Conservation (phyloP, 1,284 basidiomycete genomes). For the Trametes hirsuta region DNA sequence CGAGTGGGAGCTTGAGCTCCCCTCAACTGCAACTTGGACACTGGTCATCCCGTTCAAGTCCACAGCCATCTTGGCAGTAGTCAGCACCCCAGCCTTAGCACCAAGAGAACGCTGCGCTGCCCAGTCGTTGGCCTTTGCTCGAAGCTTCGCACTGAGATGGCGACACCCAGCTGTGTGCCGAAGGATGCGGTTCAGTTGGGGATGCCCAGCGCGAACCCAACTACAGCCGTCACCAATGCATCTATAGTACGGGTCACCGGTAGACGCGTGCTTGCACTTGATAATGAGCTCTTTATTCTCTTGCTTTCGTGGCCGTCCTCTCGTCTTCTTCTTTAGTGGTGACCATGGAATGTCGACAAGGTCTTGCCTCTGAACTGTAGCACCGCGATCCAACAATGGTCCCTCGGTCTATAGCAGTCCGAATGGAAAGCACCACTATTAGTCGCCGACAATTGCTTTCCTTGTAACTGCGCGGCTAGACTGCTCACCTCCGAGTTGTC, state of each 20-base stretch:
- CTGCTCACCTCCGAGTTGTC: no score
- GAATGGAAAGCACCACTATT: background rate
- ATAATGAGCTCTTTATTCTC: background rate
- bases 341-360: background rate
- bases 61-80: no score
- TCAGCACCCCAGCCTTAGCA: no score
- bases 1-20: no score
- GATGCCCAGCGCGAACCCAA: background rate
- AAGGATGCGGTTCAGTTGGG: background rate
- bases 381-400: background rate
- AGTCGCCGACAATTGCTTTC: no score
- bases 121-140: no score
- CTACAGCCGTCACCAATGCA: background rate
- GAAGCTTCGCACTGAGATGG: no score
- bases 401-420: background rate
- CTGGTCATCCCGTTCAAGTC: no score
- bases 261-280: background rate
- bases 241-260: background rate
- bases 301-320: background rate
- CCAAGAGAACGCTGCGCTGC: no score
- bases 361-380: background rate
- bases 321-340: background rate
- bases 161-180: no score
- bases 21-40: no score
- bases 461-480: no score